Base-by-base conservation (phyloP, 2,329 filamentous ascomycete genomes). In the Neonectria punicea region DNA sequence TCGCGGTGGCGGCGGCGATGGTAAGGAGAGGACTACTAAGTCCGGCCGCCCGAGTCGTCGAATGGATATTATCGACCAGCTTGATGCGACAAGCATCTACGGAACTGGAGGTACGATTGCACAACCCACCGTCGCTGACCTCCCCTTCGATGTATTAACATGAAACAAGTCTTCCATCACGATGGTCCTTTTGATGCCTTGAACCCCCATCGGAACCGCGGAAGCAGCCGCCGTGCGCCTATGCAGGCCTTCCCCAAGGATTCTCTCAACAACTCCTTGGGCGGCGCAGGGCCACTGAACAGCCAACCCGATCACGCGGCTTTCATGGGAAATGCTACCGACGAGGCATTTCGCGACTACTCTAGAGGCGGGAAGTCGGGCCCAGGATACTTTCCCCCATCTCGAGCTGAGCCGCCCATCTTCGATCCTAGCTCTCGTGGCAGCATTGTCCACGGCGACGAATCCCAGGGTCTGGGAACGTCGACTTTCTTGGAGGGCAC, bases 121-220 rank as follows among this genome's bases (percentile, higher is more conserved):
- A 7, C 13, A 22, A 18, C 22, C 11, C 22, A 9, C n/a, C 4
- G 16, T 11, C 16, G 16, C 18, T 43, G 16, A 9, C 6, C 5
- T 6, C 9, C 8, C 18, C 16, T 18, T 18, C 4, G 7, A 11
- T 39, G 47, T 63, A 28, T 66, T 70, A 54, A 68, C 56, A 47
- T 46, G 64, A n/a, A 53, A n/a, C 43, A 74, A 97, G 94, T 97
- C 71, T 97, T 98, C 81, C 96, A 99, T 75, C 96, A 99, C 76
- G 96, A 98, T 75, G 96, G 96, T 1, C 96, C 96, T 5, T 99
- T 98, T 74, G 96, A 99, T 80, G 96, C 96, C 20, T 93, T 96
- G 78, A 97, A 97, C 79, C 94, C 96, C 5, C 92, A 97, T 78
- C 93, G 96, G 69, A 99, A 98, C 80, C 90, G 93, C 63, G 92